Conservation (phyloP, 495 filamentous ascomycete genomes). For the Darksidea phi region DNA sequence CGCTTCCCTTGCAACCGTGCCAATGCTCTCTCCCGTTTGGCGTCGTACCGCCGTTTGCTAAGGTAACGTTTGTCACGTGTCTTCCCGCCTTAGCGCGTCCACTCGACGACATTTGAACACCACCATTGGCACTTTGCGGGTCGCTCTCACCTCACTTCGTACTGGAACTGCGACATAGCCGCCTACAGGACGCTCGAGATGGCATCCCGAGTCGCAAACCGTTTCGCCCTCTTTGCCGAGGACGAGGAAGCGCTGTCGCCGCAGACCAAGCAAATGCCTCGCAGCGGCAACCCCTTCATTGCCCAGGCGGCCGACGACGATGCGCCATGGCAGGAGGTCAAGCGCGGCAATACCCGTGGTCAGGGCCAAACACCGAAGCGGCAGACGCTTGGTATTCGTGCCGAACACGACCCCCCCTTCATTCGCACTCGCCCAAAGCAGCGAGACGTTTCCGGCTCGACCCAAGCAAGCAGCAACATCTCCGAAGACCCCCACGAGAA, state of each 20-base stretch:
- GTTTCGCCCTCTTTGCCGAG: slow-evolving; percentile 12
- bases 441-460: background rate
- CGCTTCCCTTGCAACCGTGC: too few species aligned
- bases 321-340: slow-evolving; percentile 2
- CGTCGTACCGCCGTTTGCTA: background rate
- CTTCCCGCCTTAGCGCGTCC: slow-evolving; percentile 1
- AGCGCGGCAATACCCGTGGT: background rate
- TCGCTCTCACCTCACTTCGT: background rate
- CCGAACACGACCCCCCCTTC: background rate
- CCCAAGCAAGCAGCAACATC: background rate
- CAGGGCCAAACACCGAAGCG: background rate
- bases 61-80: background rate
- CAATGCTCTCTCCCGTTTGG: background rate
- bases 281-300: background rate
- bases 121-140: background rate
- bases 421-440: background rate
- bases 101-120: background rate
- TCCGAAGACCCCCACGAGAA: background rate
- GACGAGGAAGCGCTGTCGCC: background rate
- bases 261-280: background rate
- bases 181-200: too few species aligned
- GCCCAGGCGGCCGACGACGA: background rate
- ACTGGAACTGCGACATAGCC: background rate
- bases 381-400: background rate
- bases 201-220: background rate